Evolutionary conservation across 2,329 filamentous ascomycete species (phyloP).

Genomic region (Botrytis squamosa): DNA sequence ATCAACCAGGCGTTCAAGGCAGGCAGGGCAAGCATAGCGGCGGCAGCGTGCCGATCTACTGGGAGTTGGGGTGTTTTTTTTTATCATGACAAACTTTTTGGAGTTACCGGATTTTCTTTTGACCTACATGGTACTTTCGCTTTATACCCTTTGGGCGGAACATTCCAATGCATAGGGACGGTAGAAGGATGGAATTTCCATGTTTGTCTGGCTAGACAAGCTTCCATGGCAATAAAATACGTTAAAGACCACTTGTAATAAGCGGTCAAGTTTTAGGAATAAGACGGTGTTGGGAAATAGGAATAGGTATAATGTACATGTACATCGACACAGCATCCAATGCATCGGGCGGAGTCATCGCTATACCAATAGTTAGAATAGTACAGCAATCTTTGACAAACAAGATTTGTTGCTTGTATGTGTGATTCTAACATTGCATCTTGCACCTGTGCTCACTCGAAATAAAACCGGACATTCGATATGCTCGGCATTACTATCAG

Average conservation of each 20-base stretch:
- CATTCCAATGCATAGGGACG: slow-evolving; percentile 10
- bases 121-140: background rate
- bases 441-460: background rate
- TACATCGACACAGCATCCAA: background rate
- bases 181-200: slow-evolving; percentile 5
- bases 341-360: background rate
- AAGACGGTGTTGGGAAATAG: background rate
- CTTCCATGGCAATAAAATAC: slow-evolving; percentile 10
- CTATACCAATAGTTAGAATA: background rate
- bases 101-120: background rate
- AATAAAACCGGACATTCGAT: background rate
- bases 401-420: background rate
- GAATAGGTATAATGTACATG: slow-evolving; percentile 4
- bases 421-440: background rate
- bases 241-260: background rate
- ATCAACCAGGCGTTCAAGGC: background rate
- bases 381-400: background rate
- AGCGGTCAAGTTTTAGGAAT: background rate
- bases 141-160: slow-evolving; percentile 12
- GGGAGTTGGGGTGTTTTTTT: background rate
- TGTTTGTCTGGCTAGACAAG: background rate
- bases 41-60: background rate
- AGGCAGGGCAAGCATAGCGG: background rate
- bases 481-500: background rate
- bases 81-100: background rate